Percentiles rank a stretch among this genome's conserved stretches.
Conservation (phyloP, 176 grass and related monocot species). For the Raddia distichophylla region DNA sequence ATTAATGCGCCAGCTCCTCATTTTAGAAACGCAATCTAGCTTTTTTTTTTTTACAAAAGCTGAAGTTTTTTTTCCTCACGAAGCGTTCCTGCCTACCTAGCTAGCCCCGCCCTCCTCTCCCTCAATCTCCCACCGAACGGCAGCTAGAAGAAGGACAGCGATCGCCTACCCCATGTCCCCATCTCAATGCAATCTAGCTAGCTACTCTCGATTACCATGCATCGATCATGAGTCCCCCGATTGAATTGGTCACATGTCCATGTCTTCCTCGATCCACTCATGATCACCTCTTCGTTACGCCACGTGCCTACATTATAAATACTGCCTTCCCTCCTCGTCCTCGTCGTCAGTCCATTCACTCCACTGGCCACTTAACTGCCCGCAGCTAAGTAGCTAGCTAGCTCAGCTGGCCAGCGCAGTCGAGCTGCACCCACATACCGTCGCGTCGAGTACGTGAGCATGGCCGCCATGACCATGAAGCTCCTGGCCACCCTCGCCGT, state of each 20-base stretch:
- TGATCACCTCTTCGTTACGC: not conserved
- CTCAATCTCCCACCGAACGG: too few relatives aligned
- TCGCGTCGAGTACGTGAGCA: not conserved
- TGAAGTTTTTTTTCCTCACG: too few relatives aligned
- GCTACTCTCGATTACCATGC: not conserved
- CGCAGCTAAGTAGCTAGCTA: too few relatives aligned
- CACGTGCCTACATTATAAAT: constrained; percentile 29
- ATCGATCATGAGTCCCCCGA: not conserved
- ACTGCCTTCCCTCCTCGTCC: not conserved
- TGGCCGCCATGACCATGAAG: constrained; percentile 30
- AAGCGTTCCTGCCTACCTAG: too few relatives aligned
- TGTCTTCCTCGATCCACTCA: not conserved
- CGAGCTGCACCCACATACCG: not conserved
- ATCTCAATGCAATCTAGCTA: too few relatives aligned
- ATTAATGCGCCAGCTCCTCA: too few relatives aligned
- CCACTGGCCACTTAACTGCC: not conserved
- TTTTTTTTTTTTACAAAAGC: too few relatives aligned
- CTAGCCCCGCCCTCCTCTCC: too few relatives aligned
- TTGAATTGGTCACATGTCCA: not conserved
- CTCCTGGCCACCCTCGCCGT: constrained; percentile 15
- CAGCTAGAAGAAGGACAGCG: too few relatives aligned
- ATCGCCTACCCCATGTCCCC: not conserved
- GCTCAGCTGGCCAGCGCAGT: not conserved
- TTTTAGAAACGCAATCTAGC: too few relatives aligned
- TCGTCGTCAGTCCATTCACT: not conserved